A percentile compares a stretch with the other conserved stretches of the same genome.
Evolutionary conservation across 108 stramenopile genomes (phyloP).

Genomic region (Pelagomonas calceolata): DNA sequence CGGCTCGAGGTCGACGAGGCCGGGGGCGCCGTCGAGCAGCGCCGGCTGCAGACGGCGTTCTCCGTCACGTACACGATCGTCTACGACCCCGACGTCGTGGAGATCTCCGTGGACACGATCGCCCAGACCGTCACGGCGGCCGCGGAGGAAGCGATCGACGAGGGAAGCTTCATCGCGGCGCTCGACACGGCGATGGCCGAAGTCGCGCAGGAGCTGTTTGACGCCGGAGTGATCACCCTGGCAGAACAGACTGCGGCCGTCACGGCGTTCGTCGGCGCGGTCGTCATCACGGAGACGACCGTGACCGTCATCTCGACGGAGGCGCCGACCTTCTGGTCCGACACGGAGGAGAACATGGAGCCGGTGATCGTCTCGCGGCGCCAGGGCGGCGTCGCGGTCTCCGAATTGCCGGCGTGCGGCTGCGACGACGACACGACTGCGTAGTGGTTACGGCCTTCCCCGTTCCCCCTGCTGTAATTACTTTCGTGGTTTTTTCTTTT

Average conservation of each 20-base stretch:
- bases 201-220: too few species aligned
- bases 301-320: background rate
- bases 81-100: background rate
- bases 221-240: too few species aligned
- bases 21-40: too few species aligned
- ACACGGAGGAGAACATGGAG: background rate
- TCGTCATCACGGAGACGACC: background rate
- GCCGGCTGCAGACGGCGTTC: too few species aligned
- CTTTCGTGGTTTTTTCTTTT: too few species aligned
- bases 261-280: too few species aligned
- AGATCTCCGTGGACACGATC: background rate
- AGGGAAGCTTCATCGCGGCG: background rate
- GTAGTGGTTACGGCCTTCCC: too few species aligned
- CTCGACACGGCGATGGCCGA: background rate
- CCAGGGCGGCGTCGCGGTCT: background rate
- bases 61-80: background rate
- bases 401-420: background rate
- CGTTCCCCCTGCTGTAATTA: too few species aligned
- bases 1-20: background rate
- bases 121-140: background rate
- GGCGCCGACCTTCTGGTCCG: background rate
- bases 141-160: background rate
- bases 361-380: background rate
- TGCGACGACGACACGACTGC: background rate
- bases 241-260: too few species aligned